A percentile compares a stretch with the other conserved stretches of the same genome.
These are phyloP conservation scores for Xerocomellus dryophilus DNA, from an alignment of 768 basidiomycete species.

Conservation along the genomic window DNA sequence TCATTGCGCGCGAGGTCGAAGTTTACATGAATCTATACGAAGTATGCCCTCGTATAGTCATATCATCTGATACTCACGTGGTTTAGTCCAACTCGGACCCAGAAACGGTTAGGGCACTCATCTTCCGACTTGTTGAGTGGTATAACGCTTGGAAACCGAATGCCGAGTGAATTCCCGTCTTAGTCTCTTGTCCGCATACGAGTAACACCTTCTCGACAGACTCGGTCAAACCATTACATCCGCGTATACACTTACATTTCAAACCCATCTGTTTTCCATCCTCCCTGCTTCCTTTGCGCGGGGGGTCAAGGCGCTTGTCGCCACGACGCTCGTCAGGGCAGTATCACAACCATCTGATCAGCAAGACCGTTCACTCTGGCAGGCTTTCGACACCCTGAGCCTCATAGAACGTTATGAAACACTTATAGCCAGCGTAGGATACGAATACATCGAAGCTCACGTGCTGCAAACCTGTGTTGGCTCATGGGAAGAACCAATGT, in stretches of 20 bases:
- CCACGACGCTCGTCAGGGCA: constrained; percentile 45
- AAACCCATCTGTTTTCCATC: constrained; percentile 68
- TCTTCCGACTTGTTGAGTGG: constrained; percentile 66
- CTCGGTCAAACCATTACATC: constrained; percentile 57
- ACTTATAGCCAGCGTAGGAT: constrained; percentile 79
- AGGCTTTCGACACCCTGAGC: constrained; percentile 64
- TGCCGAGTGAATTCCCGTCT: constrained; percentile 47
- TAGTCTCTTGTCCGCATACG: not conserved
- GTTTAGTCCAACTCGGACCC: constrained; percentile 46
- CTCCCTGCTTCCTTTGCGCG: constrained; percentile 65
- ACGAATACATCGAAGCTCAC: constrained; percentile 78
- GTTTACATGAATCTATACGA: constrained; percentile 59
- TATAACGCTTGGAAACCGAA: constrained; percentile 72
- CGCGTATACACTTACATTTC: constrained; percentile 66
- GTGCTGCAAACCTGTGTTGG: constrained; percentile 63
- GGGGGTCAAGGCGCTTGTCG: constrained; percentile 67
- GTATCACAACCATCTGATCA: constrained; percentile 26
- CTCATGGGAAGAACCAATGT: constrained; percentile 65
- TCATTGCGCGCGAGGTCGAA: constrained; percentile 60
- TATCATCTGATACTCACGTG: not conserved
- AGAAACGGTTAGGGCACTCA: constrained; percentile 48
- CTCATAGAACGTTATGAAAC: constrained; percentile 81
- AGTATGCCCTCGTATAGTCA: constrained; percentile 35
- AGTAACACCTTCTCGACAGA: constrained; percentile 35
- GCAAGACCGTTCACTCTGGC: constrained; percentile 45